Conservation (phyloP, 2,329 filamentous ascomycete species). For the Fusarium algeriense region DNA sequence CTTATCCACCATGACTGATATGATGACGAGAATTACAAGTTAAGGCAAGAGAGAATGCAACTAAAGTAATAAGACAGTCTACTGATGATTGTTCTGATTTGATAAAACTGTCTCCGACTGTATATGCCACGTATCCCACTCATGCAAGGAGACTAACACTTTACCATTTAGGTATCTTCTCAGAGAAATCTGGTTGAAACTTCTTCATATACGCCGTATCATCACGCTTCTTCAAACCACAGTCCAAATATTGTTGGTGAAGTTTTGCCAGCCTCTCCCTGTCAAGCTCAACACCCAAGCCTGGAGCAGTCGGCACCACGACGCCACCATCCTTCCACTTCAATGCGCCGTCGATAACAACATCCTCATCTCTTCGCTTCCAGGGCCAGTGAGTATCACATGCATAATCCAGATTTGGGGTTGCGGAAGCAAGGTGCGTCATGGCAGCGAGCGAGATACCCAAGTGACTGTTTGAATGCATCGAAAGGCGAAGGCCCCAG, state of each 20-base stretch:
- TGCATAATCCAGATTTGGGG: slow-evolving; percentile 57
- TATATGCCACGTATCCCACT: too few relatives aligned
- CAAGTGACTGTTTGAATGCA: slow-evolving; percentile 60
- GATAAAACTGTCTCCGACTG: neutral
- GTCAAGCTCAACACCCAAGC: slow-evolving; percentile 55
- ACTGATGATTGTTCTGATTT: neutral
- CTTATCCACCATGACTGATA: too few relatives aligned
- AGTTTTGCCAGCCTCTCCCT: slow-evolving; percentile 51
- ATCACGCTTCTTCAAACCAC: slow-evolving; percentile 53
- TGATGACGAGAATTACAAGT: rapidly evolving
- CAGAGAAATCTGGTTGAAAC: slow-evolving; percentile 52
- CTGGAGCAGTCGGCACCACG: slow-evolving; percentile 51
- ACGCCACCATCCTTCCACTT: slow-evolving; percentile 54
- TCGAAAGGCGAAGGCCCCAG: slow-evolving; percentile 56
- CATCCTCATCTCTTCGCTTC: slow-evolving; percentile 58
- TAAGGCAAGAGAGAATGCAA: rapidly evolving
- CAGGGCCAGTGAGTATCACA: slow-evolving; percentile 61
- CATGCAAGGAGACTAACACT: too few relatives aligned
- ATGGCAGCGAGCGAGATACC: slow-evolving; percentile 59
- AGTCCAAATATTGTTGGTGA: slow-evolving; percentile 55
- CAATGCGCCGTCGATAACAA: slow-evolving; percentile 53
- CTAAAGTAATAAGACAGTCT: neutral
- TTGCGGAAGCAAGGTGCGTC: slow-evolving; percentile 58
- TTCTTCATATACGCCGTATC: slow-evolving; percentile 55
- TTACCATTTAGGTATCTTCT: slow-evolving; percentile 52